Evolutionary conservation across 177 flowering plant genomes (phyloP), one percentile per base, ranked within the genome.

Genomic region (Vitis hybrid): DNA sequence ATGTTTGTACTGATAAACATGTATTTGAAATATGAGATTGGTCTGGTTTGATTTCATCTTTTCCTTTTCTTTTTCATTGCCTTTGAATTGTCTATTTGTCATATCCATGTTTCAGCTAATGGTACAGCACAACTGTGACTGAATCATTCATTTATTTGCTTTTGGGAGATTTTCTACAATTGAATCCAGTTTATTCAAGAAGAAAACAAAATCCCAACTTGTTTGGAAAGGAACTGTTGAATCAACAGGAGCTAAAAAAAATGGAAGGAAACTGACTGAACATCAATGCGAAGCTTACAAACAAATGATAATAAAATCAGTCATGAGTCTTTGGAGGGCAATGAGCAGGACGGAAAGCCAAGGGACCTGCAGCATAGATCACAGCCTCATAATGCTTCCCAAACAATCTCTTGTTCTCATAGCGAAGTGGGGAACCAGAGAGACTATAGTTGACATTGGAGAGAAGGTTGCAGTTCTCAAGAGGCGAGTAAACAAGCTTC

Each of bases 271-370:
- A 32, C 32, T 3, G 6, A 62, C n/a, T 12, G 10, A 70, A 69
- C 2, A 65, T 5, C 13, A 46, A 17, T 10, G 59, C 63, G 18
- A 62, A 18, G 52, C 5, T 27, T 3, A 52, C 32, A 0, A 15
- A 52, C 2, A 50, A 52, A 19, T 30, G 15, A 50, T 24, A 30
- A 35, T 61, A 32, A 40, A 13, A 21, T 74, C 65, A 82, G 73
- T 65, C n/a, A 65, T 68, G 77, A 54, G 52, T 52, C 35, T 54
- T 54, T 1, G 81, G 72, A 73, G 82, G 64, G 80, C 97, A 91
- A 14, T 84, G 52, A 11, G 72, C 72, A 2, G 96, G 93, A 48
- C 87, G 90, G 81, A 91, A 91, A 62, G 97, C 96, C 83, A 90
- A 60, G 2, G 97, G 98, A 0, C 91, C 95, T 1, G 91, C 85